phyloP scores from a whole-genome alignment of 352 stramenopile genomes.

The Pythium insidiosum region DNA sequence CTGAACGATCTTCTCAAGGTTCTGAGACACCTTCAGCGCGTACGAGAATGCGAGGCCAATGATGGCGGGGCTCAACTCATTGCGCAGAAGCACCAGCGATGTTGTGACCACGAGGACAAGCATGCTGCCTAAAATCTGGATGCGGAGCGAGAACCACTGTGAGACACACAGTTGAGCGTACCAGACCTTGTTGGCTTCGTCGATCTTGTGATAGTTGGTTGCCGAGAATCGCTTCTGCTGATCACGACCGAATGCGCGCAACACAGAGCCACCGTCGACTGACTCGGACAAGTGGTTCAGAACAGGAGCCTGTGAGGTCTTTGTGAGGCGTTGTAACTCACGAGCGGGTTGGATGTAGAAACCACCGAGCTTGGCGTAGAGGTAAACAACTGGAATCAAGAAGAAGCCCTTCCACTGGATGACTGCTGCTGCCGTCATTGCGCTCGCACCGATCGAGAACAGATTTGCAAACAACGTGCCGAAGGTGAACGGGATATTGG shows the following conservation, averaged over 20 bases:
- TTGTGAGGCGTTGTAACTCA: slow-evolving; percentile 39
- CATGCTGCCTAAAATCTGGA: slow-evolving; percentile 35
- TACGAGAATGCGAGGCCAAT: slow-evolving; percentile 85
- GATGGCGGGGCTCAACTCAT: slow-evolving; percentile 41
- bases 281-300: slow-evolving; percentile 44
- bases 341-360: slow-evolving; percentile 42
- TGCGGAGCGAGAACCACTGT: slow-evolving; percentile 39
- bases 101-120: slow-evolving; percentile 28
- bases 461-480: slow-evolving; percentile 39
- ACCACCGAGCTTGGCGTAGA: slow-evolving; percentile 58
- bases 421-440: slow-evolving; percentile 49
- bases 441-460: slow-evolving; percentile 41
- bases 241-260: slow-evolving; percentile 47
- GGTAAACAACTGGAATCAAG: slow-evolving; percentile 53
- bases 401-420: slow-evolving; percentile 65
- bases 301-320: slow-evolving; percentile 36
- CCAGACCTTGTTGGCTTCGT: slow-evolving; percentile 34
- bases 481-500: slow-evolving; percentile 29
- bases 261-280: slow-evolving; percentile 28
- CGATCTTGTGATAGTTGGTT: slow-evolving; percentile 23
- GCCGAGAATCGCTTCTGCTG: slow-evolving; percentile 31
- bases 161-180: too few species aligned
- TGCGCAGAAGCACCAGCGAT: slow-evolving; percentile 32
- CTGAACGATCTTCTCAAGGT: slow-evolving; percentile 76
- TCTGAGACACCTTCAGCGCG: slow-evolving; percentile 67